Evolutionary conservation across 257 asterid genomes (phyloP).

Genomic region (Thymus quinquecostatus): DNA sequence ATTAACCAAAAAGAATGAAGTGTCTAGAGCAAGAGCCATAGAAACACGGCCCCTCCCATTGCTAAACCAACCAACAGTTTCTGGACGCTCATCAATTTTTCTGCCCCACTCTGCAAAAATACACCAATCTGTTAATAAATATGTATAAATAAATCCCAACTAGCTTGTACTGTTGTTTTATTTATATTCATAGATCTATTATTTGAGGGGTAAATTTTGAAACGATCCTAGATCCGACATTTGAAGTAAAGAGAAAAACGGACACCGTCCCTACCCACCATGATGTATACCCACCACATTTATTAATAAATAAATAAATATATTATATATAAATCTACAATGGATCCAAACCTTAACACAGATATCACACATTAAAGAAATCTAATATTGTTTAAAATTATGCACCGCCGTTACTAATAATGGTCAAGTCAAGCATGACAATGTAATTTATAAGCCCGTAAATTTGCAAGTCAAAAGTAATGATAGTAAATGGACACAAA

Average conservation of each 20-base stretch:
- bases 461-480: too few species aligned
- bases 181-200: not conserved
- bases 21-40: slow-evolving; percentile 50
- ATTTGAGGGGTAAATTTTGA: not conserved
- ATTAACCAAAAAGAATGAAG: not conserved
- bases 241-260: not conserved
- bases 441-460: too few species aligned
- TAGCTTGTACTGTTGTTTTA: not conserved
- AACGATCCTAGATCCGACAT: not conserved
- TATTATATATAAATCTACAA: too few species aligned
- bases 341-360: too few species aligned
- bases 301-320: not conserved
- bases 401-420: too few species aligned
- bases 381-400: too few species aligned
- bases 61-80: slow-evolving; percentile 57
- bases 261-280: not conserved
- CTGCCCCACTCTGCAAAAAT: slow-evolving; percentile 78
- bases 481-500: too few species aligned
- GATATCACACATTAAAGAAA: too few species aligned
- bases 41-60: slow-evolving; percentile 56
- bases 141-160: not conserved
- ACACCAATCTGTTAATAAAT: not conserved
- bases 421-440: too few species aligned
- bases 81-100: slow-evolving; percentile 50
- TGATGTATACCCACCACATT: not conserved